Evolutionary conservation across 768 basidiomycete genomes (phyloP), one percentile per base, ranked within the genome.

Genomic region (Cantharellus anzutake): DNA sequence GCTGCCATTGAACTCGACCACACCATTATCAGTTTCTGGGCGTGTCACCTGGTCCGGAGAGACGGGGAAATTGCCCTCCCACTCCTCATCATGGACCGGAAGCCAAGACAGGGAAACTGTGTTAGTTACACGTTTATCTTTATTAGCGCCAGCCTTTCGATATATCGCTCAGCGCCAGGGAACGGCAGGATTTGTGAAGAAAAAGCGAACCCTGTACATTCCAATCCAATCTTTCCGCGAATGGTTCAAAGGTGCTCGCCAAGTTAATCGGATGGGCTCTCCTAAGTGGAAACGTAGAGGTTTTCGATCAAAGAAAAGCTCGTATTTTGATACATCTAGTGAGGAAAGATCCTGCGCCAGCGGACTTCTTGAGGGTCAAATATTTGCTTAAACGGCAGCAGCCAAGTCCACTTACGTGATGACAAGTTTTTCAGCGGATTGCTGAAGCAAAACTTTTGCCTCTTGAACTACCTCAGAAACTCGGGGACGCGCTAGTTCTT

Each of bases 201-300:
- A 34, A 14, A 53, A 3, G 53, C 74, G 44, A 65, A 87, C 87
- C 68, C 84, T 77, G 68, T 91, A 91, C 35, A 97, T 79, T 11
- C 93, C 96, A 66, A 99, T 86, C 96, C 96, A 98, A 69, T 99
- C 96, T 65, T 82, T 81, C 7, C 87, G 78, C 7, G 92, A 93
- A 67, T 97, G 94, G 59, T 80, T 78, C 41, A 74, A 71, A 1
- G 94, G 93, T 0, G 88, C 93, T 64, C 81, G 80, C 93, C 93
- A 98, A 53, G 78, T 78, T 52, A 99, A 76, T 2, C 70, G 76
- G 65, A 99, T 91, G 1, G 86, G 82, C 68, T 98, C 89, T 41
- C 96, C 96, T 55, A 97, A 80, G 68, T 89, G 85, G 77, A 85
- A 98, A 3, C 79, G 77, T 35, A 74, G 73, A 7, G 11, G 5